Percentiles rank a stretch among this genome's conserved stretches.
Evolutionary conservation across 108 stramenopile species (phyloP).

Genomic region (Schizochytrium sp.): DNA sequence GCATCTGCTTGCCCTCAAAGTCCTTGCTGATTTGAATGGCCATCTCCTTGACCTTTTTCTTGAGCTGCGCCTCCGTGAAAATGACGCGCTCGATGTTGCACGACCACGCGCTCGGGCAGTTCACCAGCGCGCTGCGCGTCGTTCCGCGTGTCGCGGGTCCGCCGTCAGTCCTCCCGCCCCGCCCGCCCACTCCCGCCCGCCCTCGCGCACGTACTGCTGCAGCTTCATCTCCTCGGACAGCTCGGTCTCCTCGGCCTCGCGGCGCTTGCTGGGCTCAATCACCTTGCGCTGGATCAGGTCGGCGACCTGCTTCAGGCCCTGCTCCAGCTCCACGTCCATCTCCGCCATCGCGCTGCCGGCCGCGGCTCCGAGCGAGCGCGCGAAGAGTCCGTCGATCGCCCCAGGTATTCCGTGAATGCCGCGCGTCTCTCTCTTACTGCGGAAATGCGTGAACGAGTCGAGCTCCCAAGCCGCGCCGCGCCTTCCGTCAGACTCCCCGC

Average conservation of each 20-base stretch:
- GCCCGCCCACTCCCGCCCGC: background rate
- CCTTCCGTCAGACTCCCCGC: too few relatives aligned
- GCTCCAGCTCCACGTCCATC: slow-evolving; percentile 16
- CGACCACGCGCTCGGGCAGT: background rate
- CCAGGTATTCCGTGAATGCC: too few relatives aligned
- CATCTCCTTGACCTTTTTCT: background rate
- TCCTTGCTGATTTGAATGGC: background rate
- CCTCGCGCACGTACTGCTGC: background rate
- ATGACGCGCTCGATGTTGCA: slow-evolving; percentile 10
- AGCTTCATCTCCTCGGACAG: background rate
- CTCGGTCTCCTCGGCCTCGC: background rate
- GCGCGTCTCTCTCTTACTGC: too few relatives aligned
- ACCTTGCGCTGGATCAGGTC: slow-evolving; percentile 17
- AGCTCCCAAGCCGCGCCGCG: too few relatives aligned
- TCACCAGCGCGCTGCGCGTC: background rate
- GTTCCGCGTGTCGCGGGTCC: background rate
- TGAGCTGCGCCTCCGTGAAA: background rate
- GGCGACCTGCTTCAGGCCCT: slow-evolving; percentile 3
- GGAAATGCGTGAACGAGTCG: too few relatives aligned
- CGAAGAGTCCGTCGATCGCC: too few relatives aligned
- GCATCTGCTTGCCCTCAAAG: background rate
- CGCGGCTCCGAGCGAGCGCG: background rate
- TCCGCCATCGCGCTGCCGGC: background rate
- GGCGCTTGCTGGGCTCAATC: background rate
- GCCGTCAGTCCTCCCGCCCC: background rate